Evolutionary conservation across 805 yeast species (phyloP).

Genomic region (Tetrapisispora iriomotensis): DNA sequence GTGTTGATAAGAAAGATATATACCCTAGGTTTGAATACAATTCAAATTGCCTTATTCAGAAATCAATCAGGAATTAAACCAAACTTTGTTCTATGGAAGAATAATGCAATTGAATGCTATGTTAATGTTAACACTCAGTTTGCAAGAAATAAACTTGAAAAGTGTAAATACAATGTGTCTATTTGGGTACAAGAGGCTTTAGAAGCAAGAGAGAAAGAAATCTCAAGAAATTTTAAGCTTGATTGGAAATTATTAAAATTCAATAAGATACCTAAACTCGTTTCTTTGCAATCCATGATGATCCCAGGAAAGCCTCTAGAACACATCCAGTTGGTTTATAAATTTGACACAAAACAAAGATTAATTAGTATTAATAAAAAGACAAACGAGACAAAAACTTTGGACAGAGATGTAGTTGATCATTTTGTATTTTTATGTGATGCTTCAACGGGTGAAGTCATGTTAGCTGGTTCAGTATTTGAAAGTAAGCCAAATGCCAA

Average conservation of each 20-base stretch:
- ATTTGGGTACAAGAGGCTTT: constrained; percentile 58
- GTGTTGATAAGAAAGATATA: constrained; percentile 51
- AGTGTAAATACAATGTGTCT: constrained; percentile 38
- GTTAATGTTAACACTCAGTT: constrained; percentile 75
- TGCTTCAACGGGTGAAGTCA: constrained; percentile 45
- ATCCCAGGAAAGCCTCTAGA: constrained; percentile 45
- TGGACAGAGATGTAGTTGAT: constrained; percentile 48
- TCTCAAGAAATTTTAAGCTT: constrained; percentile 51
- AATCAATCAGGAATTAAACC: constrained; percentile 62
- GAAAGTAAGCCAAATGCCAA: constrained; percentile 41
- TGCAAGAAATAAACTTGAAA: constrained; percentile 46
- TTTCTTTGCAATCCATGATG: constrained; percentile 60
- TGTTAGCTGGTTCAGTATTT: constrained; percentile 58
- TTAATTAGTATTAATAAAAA: constrained; percentile 39
- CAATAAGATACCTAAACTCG: constrained; percentile 60
- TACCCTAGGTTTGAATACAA: constrained; percentile 56
- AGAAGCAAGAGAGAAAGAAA: constrained; percentile 37
- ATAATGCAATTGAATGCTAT: constrained; percentile 67
- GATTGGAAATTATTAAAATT: constrained; percentile 74
- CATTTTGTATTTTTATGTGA: constrained; percentile 54
- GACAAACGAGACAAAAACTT: constrained; percentile 36
- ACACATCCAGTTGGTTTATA: constrained; percentile 51
- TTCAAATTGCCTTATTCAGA: constrained; percentile 56
- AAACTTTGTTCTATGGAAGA: constrained; percentile 69
- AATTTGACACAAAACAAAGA: constrained; percentile 53